These are phyloP conservation scores for Talaromyces adpressus DNA, from an alignment of 495 filamentous ascomycete genomes.

Conservation along the genomic window DNA sequence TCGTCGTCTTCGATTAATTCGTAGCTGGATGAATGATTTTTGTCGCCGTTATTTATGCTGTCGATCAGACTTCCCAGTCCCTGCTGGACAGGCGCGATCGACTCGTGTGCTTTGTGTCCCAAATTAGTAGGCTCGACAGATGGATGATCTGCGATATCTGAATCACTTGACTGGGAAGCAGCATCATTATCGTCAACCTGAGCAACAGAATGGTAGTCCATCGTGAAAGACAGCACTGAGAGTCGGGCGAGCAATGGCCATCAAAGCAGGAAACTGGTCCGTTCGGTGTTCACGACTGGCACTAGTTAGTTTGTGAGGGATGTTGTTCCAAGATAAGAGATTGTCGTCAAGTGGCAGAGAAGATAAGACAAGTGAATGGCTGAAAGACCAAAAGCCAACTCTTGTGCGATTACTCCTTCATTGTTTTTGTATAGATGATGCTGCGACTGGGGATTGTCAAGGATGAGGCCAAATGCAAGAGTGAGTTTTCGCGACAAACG, in stretches of 20 bases:
- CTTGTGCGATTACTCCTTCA: not conserved
- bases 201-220: conserved; percentile 1
- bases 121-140: not conserved
- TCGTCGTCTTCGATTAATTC: conserved; percentile 42
- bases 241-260: not conserved
- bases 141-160: not conserved
- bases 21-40: conserved; percentile 25
- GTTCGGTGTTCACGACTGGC: not conserved
- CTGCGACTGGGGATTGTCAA: not conserved
- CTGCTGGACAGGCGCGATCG: not conserved
- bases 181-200: not conserved
- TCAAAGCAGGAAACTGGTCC: not conserved
- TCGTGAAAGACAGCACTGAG: not conserved
- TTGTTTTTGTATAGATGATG: not conserved
- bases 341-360: not conserved
- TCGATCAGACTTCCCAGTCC: conserved; percentile 2
- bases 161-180: not conserved
- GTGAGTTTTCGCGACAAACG: not conserved
- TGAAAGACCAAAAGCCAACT: not conserved
- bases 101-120: conserved; percentile 2
- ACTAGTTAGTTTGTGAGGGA: not conserved
- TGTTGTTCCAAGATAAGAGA: not conserved
- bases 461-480: not conserved
- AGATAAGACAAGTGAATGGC: not conserved
- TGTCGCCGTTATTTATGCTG: not conserved